Evolutionary conservation across 108 stramenopile species (phyloP), one percentile per base, ranked within the genome.

Genomic region (Cyclostephanos invisitatus): DNA sequence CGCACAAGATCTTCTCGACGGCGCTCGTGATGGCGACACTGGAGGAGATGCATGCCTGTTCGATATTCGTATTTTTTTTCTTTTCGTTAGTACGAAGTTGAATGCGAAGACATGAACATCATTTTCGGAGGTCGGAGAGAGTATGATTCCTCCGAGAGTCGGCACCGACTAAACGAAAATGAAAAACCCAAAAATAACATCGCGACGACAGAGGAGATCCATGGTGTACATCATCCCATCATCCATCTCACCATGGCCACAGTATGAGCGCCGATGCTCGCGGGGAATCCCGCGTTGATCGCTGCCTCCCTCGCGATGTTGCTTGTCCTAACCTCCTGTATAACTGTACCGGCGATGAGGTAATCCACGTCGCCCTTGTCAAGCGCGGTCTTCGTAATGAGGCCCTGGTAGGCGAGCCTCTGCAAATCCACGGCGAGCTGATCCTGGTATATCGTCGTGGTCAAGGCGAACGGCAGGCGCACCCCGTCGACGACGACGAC

Each of bases 241-340:
- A 18, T 29, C 27, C 5, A 25, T 67, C 74, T 68, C 50, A 79
- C 78, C 81, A 82, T 82, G 3, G 88, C 81, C n/a, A 99, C 86
- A 28, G 99, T 99, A 78, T 98, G 97, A 11, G 97, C 88, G 14
- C 96, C 96, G 68, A 98, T 86, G 35, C 57, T 56, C 49, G 83
- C 67, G 37, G 99, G 97, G 54, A 98, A 77, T 50, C 99, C 98
- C 24, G 99, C 99, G 70, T 94, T 96, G 74, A 99, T 91, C 64
- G 92, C 90, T 15, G 97, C 96, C 77, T 94, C 93, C 37, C 93
- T 80, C 18, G 99, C 99, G 73, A 99, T 95, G 81, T 99, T 99
- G 59, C 84, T 85, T 5, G 99, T 99, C 12, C 85, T 73, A 5
- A 91, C 90, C 76, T 97, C 97, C 83, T 95, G 94, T 72, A 97